Conservation (phyloP, 1,139 yeast genomes). For the Sugiyamaella castrensis region DNA sequence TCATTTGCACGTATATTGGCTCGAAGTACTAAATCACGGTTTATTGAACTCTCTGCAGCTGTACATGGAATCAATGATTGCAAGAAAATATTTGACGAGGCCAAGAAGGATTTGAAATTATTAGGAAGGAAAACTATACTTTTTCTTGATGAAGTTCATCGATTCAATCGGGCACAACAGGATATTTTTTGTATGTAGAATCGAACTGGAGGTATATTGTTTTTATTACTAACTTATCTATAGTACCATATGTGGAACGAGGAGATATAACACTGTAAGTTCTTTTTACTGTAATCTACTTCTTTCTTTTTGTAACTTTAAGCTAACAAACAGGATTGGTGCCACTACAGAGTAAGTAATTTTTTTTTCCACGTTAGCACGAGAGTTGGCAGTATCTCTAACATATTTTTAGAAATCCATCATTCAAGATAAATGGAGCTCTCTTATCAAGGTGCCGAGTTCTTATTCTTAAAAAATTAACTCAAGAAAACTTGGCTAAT, state of each 20-base stretch:
- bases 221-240: background rate
- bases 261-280: slow-evolving; percentile 40
- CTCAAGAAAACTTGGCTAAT: slow-evolving; percentile 50
- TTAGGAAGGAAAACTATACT: slow-evolving; percentile 71
- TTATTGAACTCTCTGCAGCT: slow-evolving; percentile 87
- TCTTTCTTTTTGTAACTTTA: background rate
- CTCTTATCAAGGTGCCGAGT: slow-evolving; percentile 84
- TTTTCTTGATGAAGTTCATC: slow-evolving; percentile 89
- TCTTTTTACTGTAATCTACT: background rate
- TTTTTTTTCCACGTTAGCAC: too few relatives aligned
- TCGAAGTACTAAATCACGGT: slow-evolving; percentile 51
- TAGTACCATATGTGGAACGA: slow-evolving; percentile 40
- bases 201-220: background rate
- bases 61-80: slow-evolving; percentile 69
- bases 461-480: slow-evolving; percentile 69
- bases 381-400: too few relatives aligned
- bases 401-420: slow-evolving; percentile 55
- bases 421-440: slow-evolving; percentile 86
- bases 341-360: slow-evolving; percentile 55
- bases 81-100: slow-evolving; percentile 67
- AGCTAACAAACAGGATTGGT: slow-evolving; percentile 49
- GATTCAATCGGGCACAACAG: slow-evolving; percentile 87
- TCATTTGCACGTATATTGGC: slow-evolving; percentile 65
- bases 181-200: slow-evolving; percentile 66
- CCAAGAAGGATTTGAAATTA: slow-evolving; percentile 62